Evolutionary conservation across 1,284 basidiomycete species (phyloP).

Genomic region (Cutaneotrichosporon cavernicola): DNA sequence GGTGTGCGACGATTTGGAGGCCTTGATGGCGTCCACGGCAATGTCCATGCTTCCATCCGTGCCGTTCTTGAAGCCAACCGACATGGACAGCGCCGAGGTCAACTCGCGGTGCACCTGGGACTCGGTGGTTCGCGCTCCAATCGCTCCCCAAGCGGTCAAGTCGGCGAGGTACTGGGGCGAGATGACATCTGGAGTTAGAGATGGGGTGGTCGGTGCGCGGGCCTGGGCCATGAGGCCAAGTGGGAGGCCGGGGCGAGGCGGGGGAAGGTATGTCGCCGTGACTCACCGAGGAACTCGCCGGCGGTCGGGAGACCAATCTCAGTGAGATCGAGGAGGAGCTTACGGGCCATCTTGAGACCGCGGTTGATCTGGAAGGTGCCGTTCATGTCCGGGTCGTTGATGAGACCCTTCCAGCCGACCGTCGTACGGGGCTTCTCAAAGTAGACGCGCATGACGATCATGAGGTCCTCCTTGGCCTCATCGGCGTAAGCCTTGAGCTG

Average conservation of each 20-base stretch:
- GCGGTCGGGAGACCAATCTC: conserved; percentile 87
- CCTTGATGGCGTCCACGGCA: conserved; percentile 86
- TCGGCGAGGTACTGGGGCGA: conserved; percentile 68
- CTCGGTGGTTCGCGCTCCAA: conserved; percentile 94
- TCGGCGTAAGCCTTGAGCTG: conserved; percentile 79
- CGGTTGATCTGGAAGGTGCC: conserved; percentile 96
- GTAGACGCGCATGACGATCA: conserved; percentile 96
- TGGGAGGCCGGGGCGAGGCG: conserved; percentile 60
- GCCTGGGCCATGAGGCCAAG: conserved; percentile 64
- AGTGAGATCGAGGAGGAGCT: conserved; percentile 85
- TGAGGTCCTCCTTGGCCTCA: conserved; percentile 74
- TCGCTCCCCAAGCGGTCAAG: conserved; percentile 93
- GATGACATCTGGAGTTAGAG: conserved; percentile 63
- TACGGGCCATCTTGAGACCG: conserved; percentile 80
- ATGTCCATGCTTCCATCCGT: conserved; percentile 68
- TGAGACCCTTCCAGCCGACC: conserved; percentile 62
- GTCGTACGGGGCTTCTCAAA: conserved; percentile 96
- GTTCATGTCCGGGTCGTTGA: conserved; percentile 82
- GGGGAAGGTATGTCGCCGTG: neutral
- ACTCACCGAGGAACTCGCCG: conserved; percentile 78
- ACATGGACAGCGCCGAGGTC: conserved; percentile 84
- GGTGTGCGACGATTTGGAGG: conserved; percentile 79
- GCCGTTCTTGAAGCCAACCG: conserved; percentile 66
- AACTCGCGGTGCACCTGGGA: conserved; percentile 91
- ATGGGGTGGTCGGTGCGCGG: conserved; percentile 54